Evolutionary conservation across 2,329 filamentous ascomycete species (phyloP), one percentile per base, ranked within the genome.

Genomic region (Verticillium nonalfalfae): DNA sequence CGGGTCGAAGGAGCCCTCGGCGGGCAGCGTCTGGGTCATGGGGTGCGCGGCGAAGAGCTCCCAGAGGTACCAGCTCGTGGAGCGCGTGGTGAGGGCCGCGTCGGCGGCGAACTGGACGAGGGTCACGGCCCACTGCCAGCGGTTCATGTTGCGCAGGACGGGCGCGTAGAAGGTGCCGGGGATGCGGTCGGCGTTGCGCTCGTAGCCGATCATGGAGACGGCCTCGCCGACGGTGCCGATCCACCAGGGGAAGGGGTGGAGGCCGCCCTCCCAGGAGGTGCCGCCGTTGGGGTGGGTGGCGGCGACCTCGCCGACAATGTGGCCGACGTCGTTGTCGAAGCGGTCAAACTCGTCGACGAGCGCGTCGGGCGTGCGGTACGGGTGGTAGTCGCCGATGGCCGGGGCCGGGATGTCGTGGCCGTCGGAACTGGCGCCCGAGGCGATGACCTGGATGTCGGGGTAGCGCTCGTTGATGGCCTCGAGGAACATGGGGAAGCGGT

Each of bases 211-310:
- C 15, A 89, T 76, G 60, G 82, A 86, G n/a, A 90, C 78, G 31
- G 85, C 86, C 69, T 90, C 87, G 14, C 81, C 81, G 2, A 90
- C 83, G 9, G 82, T 77, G 33, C 85, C 86, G 58, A 84, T 82
- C 85, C 82, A 84, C 76, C 79, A 85, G 1, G 79, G 82, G 65
- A 77, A 84, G 39, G 74, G 70, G 66, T 76, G 76, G 57, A 81
- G 76, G 14, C 76, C 67, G 3, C 78, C 78, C 1, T 71, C 65
- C 75, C 79, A 84, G 64, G 75, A 75, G 18, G 72, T 78, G 5
- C 79, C 79, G n/a, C 80, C 80, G 63, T 84, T 84, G 34, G 79
- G 78, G 50, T 84, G 79, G 0, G 78, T 76, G 1, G 80, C 75
- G 1, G 83, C 81, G 34, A 82, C 79, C 67, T 86, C 84, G 18